A percentile compares a stretch with the other conserved stretches of the same genome.
Evolutionary conservation across 2,329 filamentous ascomycete genomes (phyloP).

Genomic region (Stagonosporopsis rhizophila): DNA sequence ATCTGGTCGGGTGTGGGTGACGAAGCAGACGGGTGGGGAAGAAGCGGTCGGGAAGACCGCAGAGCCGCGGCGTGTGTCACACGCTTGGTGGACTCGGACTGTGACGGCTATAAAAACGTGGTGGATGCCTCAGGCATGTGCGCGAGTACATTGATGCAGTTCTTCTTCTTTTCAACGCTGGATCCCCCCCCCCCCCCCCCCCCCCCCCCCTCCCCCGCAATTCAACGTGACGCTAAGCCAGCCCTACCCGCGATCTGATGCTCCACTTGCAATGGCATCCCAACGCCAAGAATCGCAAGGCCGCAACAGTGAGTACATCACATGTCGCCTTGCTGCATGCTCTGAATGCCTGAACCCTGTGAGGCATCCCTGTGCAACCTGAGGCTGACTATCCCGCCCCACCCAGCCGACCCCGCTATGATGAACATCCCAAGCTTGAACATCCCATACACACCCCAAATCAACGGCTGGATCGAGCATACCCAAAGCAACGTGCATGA

Average conservation of each 20-base stretch:
- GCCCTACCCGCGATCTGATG: not conserved
- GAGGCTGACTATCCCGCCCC: conserved; percentile 7
- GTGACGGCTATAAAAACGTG: not conserved
- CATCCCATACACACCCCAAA: not conserved
- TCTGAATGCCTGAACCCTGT: not conserved
- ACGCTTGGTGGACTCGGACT: no score
- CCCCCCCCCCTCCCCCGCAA: not conserved
- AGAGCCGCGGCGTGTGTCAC: conserved; percentile 6
- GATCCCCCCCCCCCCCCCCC: not conserved
- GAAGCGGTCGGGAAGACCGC: conserved; percentile 6
- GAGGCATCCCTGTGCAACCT: conserved; percentile 5
- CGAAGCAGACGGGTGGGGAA: not conserved
- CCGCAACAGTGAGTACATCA: conserved; percentile 1
- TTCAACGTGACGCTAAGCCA: conserved; percentile 8
- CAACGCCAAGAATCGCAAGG: not conserved
- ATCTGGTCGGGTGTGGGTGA: conserved; percentile 2
- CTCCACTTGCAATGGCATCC: not conserved
- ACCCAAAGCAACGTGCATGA: not conserved
- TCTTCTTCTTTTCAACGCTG: not conserved
- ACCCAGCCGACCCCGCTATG: conserved; percentile 4
- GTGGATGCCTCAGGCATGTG: conserved; percentile 1
- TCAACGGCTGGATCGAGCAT: not conserved
- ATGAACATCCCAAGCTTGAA: not conserved
- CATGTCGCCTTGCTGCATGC: not conserved
- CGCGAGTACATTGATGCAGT: no score